These are phyloP conservation scores for Trametes cinnabarina DNA, from an alignment of 768 basidiomycete species.

Conservation along the genomic window DNA sequence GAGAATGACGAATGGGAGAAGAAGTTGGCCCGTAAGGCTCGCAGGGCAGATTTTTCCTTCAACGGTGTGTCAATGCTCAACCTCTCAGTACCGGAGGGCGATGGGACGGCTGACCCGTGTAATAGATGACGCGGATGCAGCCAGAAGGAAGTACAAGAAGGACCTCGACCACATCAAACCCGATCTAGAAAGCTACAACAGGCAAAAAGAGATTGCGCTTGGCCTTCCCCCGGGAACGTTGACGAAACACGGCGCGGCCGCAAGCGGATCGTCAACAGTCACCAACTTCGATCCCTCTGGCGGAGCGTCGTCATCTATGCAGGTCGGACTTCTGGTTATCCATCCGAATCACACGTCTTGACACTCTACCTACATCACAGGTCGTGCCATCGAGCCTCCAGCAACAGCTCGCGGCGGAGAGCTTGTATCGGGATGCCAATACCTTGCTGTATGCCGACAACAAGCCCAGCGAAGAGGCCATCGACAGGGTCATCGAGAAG, in stretches of 20 bases:
- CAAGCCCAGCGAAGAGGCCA: conserved; percentile 93
- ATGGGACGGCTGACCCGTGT: background rate
- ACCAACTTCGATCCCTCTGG: conserved; percentile 54
- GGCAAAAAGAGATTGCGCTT: conserved; percentile 83
- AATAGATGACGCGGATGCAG: conserved; percentile 86
- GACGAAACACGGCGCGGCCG: conserved; percentile 35
- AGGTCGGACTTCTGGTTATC: conserved; percentile 30
- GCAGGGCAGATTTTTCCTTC: conserved; percentile 87
- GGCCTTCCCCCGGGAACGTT: conserved; percentile 73
- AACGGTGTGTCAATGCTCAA: conserved; percentile 60
- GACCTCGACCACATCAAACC: conserved; percentile 87
- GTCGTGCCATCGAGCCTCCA: conserved; percentile 54
- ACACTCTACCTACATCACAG: too few relatives aligned
- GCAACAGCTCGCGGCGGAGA: conserved; percentile 71
- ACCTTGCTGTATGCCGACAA: conserved; percentile 91
- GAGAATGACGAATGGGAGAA: conserved; percentile 97
- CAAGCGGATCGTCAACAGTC: conserved; percentile 36
- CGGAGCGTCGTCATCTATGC: conserved; percentile 31
- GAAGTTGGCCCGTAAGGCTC: conserved; percentile 75
- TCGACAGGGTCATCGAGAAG: conserved; percentile 87
- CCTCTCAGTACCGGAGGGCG: background rate
- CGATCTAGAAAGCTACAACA: conserved; percentile 82
- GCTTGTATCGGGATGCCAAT: conserved; percentile 91
- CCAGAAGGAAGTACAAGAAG: conserved; percentile 88
- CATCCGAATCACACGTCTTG: too few relatives aligned